phyloP scores from a whole-genome alignment of 352 stramenopile genomes.

The Globisporangium nunn region DNA sequence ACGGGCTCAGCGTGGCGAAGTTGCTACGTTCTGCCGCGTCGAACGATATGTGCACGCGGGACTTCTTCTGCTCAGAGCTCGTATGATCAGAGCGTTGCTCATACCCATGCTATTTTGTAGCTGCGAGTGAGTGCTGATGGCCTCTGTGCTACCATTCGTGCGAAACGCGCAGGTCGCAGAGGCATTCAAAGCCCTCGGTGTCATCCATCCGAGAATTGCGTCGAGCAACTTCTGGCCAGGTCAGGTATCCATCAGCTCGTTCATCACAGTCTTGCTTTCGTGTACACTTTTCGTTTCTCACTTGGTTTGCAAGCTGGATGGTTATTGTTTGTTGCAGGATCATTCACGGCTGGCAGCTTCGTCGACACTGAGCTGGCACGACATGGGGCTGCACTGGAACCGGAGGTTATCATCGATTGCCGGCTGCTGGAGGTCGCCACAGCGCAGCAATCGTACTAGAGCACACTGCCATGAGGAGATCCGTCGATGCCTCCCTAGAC shows the following conservation, averaged over 20 bases:
- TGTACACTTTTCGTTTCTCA: no score
- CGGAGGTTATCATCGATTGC: constrained; percentile 47
- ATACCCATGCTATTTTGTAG: not conserved
- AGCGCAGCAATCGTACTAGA: constrained; percentile 11
- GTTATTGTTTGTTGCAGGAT: constrained; percentile 18
- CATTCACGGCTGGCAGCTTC: constrained; percentile 39
- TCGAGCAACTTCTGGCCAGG: constrained; percentile 58
- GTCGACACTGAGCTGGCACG: constrained; percentile 41
- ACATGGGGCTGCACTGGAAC: constrained; percentile 34
- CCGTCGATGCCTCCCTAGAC: no score
- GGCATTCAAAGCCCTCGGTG: constrained; percentile 42
- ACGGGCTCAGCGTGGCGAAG: constrained; percentile 46
- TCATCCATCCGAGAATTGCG: constrained; percentile 26
- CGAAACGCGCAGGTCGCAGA: constrained; percentile 29
- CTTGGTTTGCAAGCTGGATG: not conserved
- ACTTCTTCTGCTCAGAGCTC: constrained; percentile 70
- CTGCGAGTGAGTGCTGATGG: not conserved
- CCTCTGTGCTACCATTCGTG: not conserved
- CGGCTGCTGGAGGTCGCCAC: constrained; percentile 50
- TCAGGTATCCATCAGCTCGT: not conserved
- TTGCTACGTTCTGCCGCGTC: constrained; percentile 25
- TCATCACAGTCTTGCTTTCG: not conserved
- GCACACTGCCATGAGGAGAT: not conserved
- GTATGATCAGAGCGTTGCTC: constrained; percentile 15
- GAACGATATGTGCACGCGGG: constrained; percentile 4